Conservation (phyloP, 2,329 filamentous ascomycete genomes). For the Acrodontium crateriforme region DNA sequence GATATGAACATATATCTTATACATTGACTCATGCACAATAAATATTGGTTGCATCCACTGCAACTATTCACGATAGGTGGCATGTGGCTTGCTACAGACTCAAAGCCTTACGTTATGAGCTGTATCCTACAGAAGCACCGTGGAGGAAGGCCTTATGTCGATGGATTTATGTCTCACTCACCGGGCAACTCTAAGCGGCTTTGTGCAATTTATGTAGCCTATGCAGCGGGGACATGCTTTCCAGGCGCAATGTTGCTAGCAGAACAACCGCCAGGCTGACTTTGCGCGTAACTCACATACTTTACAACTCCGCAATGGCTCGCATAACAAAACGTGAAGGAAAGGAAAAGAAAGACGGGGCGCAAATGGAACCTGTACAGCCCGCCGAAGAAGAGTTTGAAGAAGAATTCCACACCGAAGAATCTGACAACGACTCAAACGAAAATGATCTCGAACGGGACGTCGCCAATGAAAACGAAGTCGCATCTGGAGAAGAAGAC, state of each 20-base stretch:
- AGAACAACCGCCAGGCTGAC: not conserved
- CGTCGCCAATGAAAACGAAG: conserved; percentile 1
- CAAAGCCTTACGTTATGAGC: too few species aligned
- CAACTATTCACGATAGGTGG: too few species aligned
- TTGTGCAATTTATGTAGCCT: not conserved
- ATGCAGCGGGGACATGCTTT: not conserved
- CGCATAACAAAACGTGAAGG: not conserved
- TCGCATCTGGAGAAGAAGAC: not conserved
- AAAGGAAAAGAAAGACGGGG: not conserved
- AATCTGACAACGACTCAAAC: too few species aligned
- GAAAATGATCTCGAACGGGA: not conserved
- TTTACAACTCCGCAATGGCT: not conserved
- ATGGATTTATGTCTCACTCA: too few species aligned
- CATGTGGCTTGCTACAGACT: too few species aligned
- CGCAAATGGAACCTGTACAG: not conserved
- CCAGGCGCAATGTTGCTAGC: not conserved
- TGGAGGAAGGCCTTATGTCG: too few species aligned
- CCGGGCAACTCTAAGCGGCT: not conserved
- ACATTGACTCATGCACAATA: too few species aligned
- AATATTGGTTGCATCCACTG: too few species aligned
- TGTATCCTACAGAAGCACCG: too few species aligned
- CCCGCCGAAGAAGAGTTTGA: not conserved
- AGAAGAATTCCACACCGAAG: conserved; percentile 5
- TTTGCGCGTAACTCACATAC: not conserved
- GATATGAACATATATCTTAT: too few species aligned